Evolutionary conservation across 2,329 filamentous ascomycete genomes (phyloP).

Genomic region (Colletotrichum chrysophilum): DNA sequence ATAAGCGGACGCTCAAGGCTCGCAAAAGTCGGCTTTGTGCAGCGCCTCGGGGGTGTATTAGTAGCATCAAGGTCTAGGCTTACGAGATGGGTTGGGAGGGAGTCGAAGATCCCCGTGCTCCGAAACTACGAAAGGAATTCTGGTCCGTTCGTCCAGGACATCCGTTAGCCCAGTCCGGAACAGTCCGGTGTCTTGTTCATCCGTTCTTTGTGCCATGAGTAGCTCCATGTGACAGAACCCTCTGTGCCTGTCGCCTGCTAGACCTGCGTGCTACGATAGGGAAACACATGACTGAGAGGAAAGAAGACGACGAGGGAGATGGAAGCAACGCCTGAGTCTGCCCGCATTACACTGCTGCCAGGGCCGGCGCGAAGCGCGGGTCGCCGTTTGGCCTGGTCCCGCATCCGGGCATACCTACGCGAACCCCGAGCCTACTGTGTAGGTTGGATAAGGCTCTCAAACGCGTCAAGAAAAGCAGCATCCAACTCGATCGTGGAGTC

Average conservation of each 20-base stretch:
- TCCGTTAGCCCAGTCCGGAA: slow-evolving; percentile 8
- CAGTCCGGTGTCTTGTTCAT: neutral
- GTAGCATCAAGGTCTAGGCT: neutral
- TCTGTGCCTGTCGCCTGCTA: neutral
- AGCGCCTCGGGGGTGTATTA: neutral
- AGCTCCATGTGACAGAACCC: neutral
- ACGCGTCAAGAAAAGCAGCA: neutral
- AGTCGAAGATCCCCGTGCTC: neutral
- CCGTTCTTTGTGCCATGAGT: neutral
- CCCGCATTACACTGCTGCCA: neutral
- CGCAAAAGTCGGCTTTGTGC: neutral
- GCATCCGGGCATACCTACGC: neutral
- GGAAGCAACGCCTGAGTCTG: neutral
- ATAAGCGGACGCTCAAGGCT: neutral
- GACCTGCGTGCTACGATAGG: neutral
- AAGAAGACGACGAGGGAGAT: neutral
- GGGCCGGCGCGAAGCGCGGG: neutral
- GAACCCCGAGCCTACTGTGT: neutral
- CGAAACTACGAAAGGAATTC: neutral
- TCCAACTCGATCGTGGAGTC: neutral
- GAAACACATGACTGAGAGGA: neutral
- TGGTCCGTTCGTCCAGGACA: slow-evolving; percentile 5
- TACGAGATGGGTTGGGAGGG: neutral
- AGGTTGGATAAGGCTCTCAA: neutral
- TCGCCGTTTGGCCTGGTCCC: neutral